A percentile compares a stretch with the other conserved stretches of the same genome.
phyloP scores from a whole-genome alignment of 495 filamentous ascomycete species.

The Penicillium silybi region DNA sequence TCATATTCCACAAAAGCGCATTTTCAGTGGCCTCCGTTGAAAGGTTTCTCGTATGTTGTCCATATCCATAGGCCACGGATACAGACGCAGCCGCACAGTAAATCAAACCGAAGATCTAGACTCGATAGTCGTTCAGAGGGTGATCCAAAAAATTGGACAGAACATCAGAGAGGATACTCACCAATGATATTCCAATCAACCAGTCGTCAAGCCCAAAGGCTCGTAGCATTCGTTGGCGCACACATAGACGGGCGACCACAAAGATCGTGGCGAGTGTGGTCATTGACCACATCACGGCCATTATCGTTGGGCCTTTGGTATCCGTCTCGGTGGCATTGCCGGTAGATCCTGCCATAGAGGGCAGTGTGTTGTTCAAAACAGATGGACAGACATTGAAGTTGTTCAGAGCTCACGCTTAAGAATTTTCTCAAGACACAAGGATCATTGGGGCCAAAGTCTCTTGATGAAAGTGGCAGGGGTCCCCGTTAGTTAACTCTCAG shows the following conservation, averaged over 20 bases:
- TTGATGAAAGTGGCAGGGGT: too few relatives aligned
- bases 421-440: background rate
- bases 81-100: constrained; percentile 16
- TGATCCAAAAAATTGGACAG: too few relatives aligned
- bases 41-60: constrained; percentile 20
- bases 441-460: too few relatives aligned
- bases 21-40: constrained; percentile 7
- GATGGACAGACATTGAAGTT: background rate
- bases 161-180: too few relatives aligned
- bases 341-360: background rate
- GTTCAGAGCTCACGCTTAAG: background rate
- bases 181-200: constrained; percentile 9
- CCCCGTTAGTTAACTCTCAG: too few relatives aligned
- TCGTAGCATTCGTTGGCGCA: constrained; percentile 36
- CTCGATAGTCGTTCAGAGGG: background rate
- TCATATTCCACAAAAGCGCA: constrained; percentile 19
- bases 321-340: background rate
- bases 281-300: constrained; percentile 36
- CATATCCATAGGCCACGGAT: constrained; percentile 26
- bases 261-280: constrained; percentile 21
- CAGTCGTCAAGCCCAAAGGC: constrained; percentile 21
- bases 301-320: constrained; percentile 20
- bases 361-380: background rate
- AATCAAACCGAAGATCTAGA: constrained; percentile 19
- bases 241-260: constrained; percentile 40